Evolutionary conservation across 129 eudicot species (phyloP).

Genomic region (Flaveria robusta): DNA sequence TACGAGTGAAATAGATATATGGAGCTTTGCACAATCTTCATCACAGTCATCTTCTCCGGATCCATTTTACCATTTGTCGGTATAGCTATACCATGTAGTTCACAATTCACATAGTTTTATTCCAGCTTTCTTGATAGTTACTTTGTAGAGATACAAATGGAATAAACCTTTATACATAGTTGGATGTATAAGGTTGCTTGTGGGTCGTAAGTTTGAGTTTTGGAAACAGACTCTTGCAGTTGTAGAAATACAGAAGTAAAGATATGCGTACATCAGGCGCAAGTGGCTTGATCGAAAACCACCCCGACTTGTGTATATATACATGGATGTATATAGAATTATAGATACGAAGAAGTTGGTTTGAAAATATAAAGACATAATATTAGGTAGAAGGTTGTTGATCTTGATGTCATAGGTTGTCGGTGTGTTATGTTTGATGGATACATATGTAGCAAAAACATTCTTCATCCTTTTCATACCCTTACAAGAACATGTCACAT

Average conservation of each 20-base stretch:
- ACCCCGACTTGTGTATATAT: too few relatives aligned
- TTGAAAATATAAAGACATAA: too few relatives aligned
- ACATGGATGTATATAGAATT: too few relatives aligned
- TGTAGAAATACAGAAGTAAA: too few relatives aligned
- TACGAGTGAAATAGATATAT: slow-evolving; percentile 48
- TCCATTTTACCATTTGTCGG: slow-evolving; percentile 60
- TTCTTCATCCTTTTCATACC: slow-evolving; percentile 24
- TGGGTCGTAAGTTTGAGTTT: too few relatives aligned
- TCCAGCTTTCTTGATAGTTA: slow-evolving; percentile 13
- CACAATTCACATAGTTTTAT: slow-evolving; percentile 19
- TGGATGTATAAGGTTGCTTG: background rate
- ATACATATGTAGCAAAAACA: slow-evolving; percentile 18
- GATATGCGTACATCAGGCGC: too few relatives aligned
- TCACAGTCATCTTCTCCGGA: slow-evolving; percentile 52
- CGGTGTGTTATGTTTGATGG: slow-evolving; percentile 35
- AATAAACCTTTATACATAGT: slow-evolving; percentile 20
- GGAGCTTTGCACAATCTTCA: slow-evolving; percentile 56
- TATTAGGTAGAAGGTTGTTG: slow-evolving; percentile 23
- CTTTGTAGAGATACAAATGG: slow-evolving; percentile 9
- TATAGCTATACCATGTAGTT: slow-evolving; percentile 20
- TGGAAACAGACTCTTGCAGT: too few relatives aligned
- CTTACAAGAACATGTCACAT: slow-evolving; percentile 20
- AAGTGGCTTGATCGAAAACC: too few relatives aligned
- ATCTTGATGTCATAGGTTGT: slow-evolving; percentile 18
- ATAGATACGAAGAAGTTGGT: slow-evolving; percentile 1